Evolutionary conservation across 495 filamentous ascomycete species (phyloP), one percentile per base, ranked within the genome.

Genomic region (Aspergillus cristatus): DNA sequence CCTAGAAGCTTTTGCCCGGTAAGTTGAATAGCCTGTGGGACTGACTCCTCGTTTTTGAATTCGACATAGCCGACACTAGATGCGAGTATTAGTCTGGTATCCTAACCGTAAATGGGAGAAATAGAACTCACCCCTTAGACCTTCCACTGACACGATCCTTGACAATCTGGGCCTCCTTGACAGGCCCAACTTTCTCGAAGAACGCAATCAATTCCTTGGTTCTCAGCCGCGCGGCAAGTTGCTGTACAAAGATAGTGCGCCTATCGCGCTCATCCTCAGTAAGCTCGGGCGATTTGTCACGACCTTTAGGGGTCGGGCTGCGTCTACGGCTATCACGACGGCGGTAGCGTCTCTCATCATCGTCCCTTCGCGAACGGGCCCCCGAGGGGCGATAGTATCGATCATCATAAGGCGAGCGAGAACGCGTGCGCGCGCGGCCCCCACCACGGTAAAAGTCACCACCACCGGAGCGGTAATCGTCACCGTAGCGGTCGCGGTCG

Each of bases 101-200:
- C 13, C 6, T 8, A 41, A 35, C 4, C 18, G 38, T 3, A 29
- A 25, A 11, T 16, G 15, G 26, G 7, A 34, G 13, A 31, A 18
- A 37, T 41, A 32, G 29, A 31, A 71, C 79, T 47, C 72, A 96
- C 91, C 91, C 91, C 76, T 99, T 99, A 14, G 88, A 95, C 60
- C 93, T 83, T 45, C 87, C 86, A 63, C 86, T 94, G 38, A 97
- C 86, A 41, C 93, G 74, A 51, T 99, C 93, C 67, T 95, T 97
- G n/a, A 99, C 93, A 51, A 99, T 97, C 63, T 96, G 91, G 36
- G 93, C 93, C 62, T 97, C 93, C 51, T 89, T 93, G 17, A 99
- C 91, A 20, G 86, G 83, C 48, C 93, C 93, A 53, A 90, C 84
- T 65, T 90, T 89, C 62, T 94, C 86, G 55, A 99, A 99, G 57